Evolutionary conservation across 495 filamentous ascomycete species (phyloP), one percentile per base, ranked within the genome.

Genomic region (Aspergillus haitiensis): DNA sequence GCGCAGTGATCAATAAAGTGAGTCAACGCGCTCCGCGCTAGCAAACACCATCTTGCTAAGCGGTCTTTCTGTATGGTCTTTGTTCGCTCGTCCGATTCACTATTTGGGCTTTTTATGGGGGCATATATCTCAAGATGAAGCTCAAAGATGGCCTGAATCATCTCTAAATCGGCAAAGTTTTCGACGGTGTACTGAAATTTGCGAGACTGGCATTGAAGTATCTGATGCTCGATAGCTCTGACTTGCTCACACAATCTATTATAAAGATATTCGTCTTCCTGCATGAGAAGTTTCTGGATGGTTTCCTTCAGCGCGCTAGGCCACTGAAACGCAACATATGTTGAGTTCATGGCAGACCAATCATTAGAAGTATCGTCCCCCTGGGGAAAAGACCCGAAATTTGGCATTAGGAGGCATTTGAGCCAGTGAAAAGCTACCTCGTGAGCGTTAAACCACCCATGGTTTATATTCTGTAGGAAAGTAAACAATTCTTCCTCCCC

Each of bases 81-180:
- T 36, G 83, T 87, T 13, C 64, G 75, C 42, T 75, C 68, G 49
- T 88, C 85, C 18, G 89, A 84, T 12, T 86, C 84, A 58, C 85
- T 92, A 68, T 81, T 87, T 0, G 90, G 86, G 59, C 87, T 86
- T 15, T 88, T 93, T 56, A 91, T 87, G 13, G 85, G 78, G 37
- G 88, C 85, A 64, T 89, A 96, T 7, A 92, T 78, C 56, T 97
- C 93, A 2, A 98, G 78, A 65, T 97, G 91, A 8, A 99, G 77
- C 70, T 99, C 94, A 60, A 92, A 93, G 1, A 95, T 76, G 54
- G 87, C 86, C 64, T 97, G 84, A 1, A 87, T 78, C 68, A 93
- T 83, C n/a, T 83, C 77, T 34, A 73, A 54, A n/a, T 70, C 47
- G 11, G 62, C 67, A 45, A 70, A 64, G 53, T 74, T 56, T 27